Evolutionary conservation across 805 yeast genomes (phyloP), one percentile per base, ranked within the genome.

Genomic region (Saccharomyces cerevisiae): DNA sequence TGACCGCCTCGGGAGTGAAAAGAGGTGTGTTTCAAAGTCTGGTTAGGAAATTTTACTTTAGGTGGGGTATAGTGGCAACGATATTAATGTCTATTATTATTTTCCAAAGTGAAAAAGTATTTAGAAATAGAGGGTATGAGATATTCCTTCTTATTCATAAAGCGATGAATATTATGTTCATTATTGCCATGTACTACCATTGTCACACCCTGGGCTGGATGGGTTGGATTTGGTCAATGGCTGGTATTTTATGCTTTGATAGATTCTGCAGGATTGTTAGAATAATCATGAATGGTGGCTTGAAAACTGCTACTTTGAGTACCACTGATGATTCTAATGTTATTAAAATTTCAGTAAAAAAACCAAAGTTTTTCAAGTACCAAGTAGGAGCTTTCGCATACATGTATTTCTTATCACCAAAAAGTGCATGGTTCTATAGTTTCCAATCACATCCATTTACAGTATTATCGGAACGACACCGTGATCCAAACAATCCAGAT

Each of bases 391-490:
- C 78, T 14, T 81, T 71, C 64, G 81, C 77, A 1, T 85, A 74
- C 61, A 68, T 87, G 41, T 78, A 83, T 69, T 82, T 85, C 65
- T 57, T 83, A 54, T 71, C 79, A 47, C 74, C 78, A 21, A 63
- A 70, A 2, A 69, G 76, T 41, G 81, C 84, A 66, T 84, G 84
- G 83, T 62, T 61, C 53, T 63, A 61, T 32, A 56, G 62, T 14
- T 64, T 65, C 55, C 89, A 85, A 65, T 79, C 85, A 4, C 90
- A 86, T 66, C 92, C 92, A 3, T 85, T 87, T 69, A 83, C 91
- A 1, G 67, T 80, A 6, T 70, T 79, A 50, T 70, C 79, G 3
- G 67, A 66, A 6, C 66, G 70, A 1, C 67, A 71, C 47, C 70
- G 71, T 41, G 70, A 73, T 56, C 67, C 70, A 48, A 62, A 41